Base-by-base conservation (phyloP, 2,329 filamentous ascomycete species). In the Aureobasidium mangrovei region DNA sequence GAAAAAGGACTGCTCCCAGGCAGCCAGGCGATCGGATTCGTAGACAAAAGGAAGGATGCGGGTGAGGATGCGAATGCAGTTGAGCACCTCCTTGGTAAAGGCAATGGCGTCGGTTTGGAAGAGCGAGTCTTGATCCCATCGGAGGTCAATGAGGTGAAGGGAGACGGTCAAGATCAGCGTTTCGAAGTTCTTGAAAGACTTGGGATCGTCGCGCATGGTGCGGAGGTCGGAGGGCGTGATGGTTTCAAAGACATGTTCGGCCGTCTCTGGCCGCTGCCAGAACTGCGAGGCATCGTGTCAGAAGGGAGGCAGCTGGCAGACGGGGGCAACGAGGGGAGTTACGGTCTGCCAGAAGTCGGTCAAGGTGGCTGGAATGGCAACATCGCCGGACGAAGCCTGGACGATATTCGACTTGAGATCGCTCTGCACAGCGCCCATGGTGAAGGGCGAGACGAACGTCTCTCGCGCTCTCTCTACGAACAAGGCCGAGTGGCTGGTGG, bases 211-310 rank as follows among this genome's bases (percentile, higher is more conserved):
- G 67, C 91, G 83, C 43, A 89, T 91, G 61, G 91, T 84, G 58
- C 91, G 87, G 59, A 96, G 91, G 68, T 94, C 88, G 56, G 85
- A 47, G 31, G 60, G 58, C 31, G 58, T 62, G 33, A 60, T 58
- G 9, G 65, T 67, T 67, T 89, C 95, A 75, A 97, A 97, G 65
- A 98, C 84, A 75, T 98, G 93, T 68, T 97, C 93, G 51, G 88
- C 83, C 10, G 90, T 91, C 71, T 97, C 93, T 59, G 93, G 93
- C 41, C 98, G 83, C 70, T 95, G 88, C 91, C 91, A 97, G 74
- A 97, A 97, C 87, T 96, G 59, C 38, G 27, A 26, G 4, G 28
- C 9, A 5, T 1, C 8, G 43, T 10, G 52, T 54, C 41, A 54
- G 52, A 33, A 47, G 18, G 4, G 1, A 7, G 3, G 12, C 12